Percentiles rank a stretch among this genome's conserved stretches.
Evolutionary conservation across 257 asterid species (phyloP).

Genomic region (Orobanche coerulescens): DNA sequence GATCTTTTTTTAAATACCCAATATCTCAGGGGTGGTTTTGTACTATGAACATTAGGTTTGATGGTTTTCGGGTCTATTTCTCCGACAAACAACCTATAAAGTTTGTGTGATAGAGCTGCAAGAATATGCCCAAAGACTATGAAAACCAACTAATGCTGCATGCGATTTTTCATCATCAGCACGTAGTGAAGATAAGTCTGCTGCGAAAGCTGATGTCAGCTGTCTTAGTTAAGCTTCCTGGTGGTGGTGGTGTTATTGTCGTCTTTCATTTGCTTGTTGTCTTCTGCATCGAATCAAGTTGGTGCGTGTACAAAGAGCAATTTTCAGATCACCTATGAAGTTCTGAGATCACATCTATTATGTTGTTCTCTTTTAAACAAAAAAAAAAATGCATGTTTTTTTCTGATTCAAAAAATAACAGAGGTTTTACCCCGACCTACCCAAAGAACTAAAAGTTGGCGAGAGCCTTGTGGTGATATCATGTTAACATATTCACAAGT

Average conservation of each 20-base stretch:
- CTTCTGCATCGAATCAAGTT: conserved; percentile 21
- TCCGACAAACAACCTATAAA: conserved; percentile 6
- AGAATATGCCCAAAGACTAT: background rate
- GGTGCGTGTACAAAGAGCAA: conserved; percentile 26
- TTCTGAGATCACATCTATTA: background rate
- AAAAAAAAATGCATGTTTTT: too few species aligned
- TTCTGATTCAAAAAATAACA: too few species aligned
- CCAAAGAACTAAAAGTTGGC: too few species aligned
- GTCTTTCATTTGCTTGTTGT: conserved; percentile 25
- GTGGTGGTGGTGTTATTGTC: conserved; percentile 16
- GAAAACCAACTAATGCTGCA: too few species aligned
- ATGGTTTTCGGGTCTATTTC: background rate
- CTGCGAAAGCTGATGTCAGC: conserved; percentile 8
- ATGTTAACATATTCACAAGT: too few species aligned
- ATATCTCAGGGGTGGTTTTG: background rate
- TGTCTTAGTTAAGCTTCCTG: conserved; percentile 31
- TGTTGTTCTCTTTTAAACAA: too few species aligned
- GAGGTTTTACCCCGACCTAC: too few species aligned
- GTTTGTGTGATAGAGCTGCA: conserved; percentile 10
- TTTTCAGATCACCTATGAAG: conserved; percentile 14
- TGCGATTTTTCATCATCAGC: too few species aligned
- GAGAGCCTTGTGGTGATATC: too few species aligned
- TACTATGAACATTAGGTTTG: background rate
- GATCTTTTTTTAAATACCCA: background rate
- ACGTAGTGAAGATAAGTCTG: conserved; percentile 26